Evolutionary conservation across 345 rosid species (phyloP), one percentile per base, ranked within the genome.

Genomic region (Aquilaria sinensis): DNA sequence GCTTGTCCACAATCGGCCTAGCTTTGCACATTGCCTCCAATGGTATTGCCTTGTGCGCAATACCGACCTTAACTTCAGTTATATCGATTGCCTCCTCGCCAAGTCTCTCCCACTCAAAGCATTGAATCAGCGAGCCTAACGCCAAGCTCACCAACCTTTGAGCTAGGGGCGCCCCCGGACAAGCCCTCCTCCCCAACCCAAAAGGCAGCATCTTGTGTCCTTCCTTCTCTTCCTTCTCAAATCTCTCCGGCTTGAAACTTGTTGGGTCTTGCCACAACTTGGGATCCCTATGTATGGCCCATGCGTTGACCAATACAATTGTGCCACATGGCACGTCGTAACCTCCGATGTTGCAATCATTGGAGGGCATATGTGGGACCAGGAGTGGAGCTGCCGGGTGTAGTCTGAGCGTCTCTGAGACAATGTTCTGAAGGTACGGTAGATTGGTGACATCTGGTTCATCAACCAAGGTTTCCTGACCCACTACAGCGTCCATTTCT

Each of bases 111-210:
- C 85, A 86, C 51, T 86, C 84, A 58, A 86, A 86, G 65, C 85
- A 80, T 54, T 83, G 85, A 62, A 83, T 65, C 51, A 82, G 64
- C 2, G 74, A 71, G 34, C 82, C 89, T n/a, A 83, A 60, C 49
- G 75, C 78, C 63, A 86, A 63, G 9, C 78, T 61, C 65, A 81
- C 70, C 23, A 71, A 47, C 47, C 81, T 73, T 64, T 73, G 53
- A n/a, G 64, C 92, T 82, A 83, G 66, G 29, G 54, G 74, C 63
- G 85, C 81, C 23, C 82, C 92, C 2, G 87, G 92, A 58, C 92
- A 83, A 34, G 77, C 81, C 33, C 92, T 75, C 81, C 87, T 80
- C 59, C 92, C 92, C 14, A 68, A 67, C 52, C 92, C 92, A 70
- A 86, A 86, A 4, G 92, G 89, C 51, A 84, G 66, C 33, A 51